Percentiles rank a stretch among this genome's conserved stretches.
Evolutionary conservation across 2,329 filamentous ascomycete genomes (phyloP).

Genomic region (Aaosphaeria arxii): DNA sequence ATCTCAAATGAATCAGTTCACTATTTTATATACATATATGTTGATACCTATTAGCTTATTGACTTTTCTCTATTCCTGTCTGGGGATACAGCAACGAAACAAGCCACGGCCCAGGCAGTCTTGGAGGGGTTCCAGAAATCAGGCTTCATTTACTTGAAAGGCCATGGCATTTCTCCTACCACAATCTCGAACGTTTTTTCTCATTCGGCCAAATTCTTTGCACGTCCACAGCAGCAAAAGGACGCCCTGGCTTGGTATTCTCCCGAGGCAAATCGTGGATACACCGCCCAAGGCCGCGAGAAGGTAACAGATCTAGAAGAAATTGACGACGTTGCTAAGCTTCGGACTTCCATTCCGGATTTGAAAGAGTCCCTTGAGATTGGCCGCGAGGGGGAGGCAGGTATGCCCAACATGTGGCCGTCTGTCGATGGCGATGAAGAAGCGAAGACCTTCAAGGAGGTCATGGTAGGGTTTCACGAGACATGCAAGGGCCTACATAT

Average conservation of each 20-base stretch:
- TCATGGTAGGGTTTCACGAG: conserved; percentile 73
- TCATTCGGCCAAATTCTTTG: conserved; percentile 38
- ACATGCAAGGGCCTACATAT: conserved; percentile 71
- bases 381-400: conserved; percentile 58
- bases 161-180: conserved; percentile 66
- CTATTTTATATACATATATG: neutral
- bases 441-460: conserved; percentile 62
- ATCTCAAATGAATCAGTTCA: too few species aligned
- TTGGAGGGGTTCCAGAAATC: conserved; percentile 78
- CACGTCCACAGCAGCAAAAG: conserved; percentile 35
- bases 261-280: conserved; percentile 49
- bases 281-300: conserved; percentile 44
- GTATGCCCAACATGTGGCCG: conserved; percentile 77
- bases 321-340: conserved; percentile 31
- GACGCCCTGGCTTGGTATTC: conserved; percentile 41
- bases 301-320: conserved; percentile 38
- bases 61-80: conserved; percentile 73
- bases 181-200: conserved; percentile 62
- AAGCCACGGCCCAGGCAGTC: conserved; percentile 66
- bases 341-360: conserved; percentile 37
- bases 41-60: conserved; percentile 57
- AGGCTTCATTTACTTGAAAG: conserved; percentile 85
- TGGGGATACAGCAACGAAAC: conserved; percentile 59
- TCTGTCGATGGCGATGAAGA: conserved; percentile 47
- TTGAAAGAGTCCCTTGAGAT: conserved; percentile 62